These are phyloP conservation scores for Thielaviopsis musarum DNA, from an alignment of 2,329 filamentous ascomycete species.

Conservation along the genomic window DNA sequence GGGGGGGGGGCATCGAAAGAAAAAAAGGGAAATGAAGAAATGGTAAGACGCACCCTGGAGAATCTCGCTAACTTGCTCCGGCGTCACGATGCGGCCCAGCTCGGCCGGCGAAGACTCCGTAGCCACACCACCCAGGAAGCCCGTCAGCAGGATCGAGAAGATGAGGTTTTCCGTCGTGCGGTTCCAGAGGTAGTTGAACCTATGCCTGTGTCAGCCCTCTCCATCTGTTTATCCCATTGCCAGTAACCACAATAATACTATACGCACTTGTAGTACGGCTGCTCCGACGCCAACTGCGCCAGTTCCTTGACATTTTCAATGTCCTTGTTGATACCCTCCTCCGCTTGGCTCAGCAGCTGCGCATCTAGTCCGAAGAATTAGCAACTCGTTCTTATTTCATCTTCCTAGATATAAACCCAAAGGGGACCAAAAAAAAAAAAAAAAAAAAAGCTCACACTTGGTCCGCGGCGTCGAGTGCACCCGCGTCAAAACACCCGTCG, in stretches of 20 bases:
- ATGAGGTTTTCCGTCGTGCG: conserved; percentile 68
- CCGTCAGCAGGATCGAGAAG: conserved; percentile 38
- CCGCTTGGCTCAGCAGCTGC: conserved; percentile 50
- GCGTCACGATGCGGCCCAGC: conserved; percentile 56
- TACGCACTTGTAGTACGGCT: conserved; percentile 85
- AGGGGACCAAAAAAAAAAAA: too few relatives aligned
- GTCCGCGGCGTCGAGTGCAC: conserved; percentile 71
- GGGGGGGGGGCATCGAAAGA: neutral
- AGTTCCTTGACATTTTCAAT: conserved; percentile 55
- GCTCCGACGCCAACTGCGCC: conserved; percentile 55
- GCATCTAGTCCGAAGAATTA: conserved; percentile 32
- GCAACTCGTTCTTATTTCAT: too few relatives aligned
- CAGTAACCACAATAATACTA: neutral
- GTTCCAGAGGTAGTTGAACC: conserved; percentile 73
- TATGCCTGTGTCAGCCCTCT: conserved; percentile 16
- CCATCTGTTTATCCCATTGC: neutral
- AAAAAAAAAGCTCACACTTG: conserved; percentile 25
- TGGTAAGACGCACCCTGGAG: conserved; percentile 47
- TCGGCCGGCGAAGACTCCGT: conserved; percentile 34
- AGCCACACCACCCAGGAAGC: conserved; percentile 63
- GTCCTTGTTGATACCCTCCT: conserved; percentile 56
- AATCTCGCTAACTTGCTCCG: conserved; percentile 70
- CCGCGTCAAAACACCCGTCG: conserved; percentile 6
- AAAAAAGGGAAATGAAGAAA: neutral
- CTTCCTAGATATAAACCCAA: too few relatives aligned